Evolutionary conservation across 1,284 basidiomycete genomes (phyloP), one percentile per base, ranked within the genome.

Genomic region (Sanguinoderma infundibulare): DNA sequence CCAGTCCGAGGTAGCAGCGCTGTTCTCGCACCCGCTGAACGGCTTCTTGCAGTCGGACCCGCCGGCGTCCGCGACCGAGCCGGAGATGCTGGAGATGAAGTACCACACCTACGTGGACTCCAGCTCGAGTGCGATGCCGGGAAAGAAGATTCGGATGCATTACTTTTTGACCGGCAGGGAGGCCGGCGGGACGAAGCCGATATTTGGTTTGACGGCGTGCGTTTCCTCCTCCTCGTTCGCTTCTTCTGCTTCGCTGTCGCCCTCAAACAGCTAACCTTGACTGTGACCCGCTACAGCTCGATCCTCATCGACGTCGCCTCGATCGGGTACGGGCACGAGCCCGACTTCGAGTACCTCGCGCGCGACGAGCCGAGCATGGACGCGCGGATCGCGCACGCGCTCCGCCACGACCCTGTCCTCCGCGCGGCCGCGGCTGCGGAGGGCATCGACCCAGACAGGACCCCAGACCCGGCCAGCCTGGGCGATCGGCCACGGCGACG

Each of bases 121-220:
- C 49, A 72, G 77, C 5, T 85, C 82, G 72, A 77, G 78, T n/a
- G 78, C 79, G n/a, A 66, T 68, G 7, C 65, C 60, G 0, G 72
- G 75, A 5, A 60, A 65, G n/a, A 70, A 65, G n/a, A 70, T 86
- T 14, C 81, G 91, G 24, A 81, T 87, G 69, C 93, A 95, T 74
- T 79, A 82, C 15, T 95, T 95, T 76, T 78, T 94, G 44, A 95
- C 93, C 0, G 93, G 93, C 0, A 77, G 92, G 40, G 93, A 95
- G 73, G 85, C 83, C 5, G 87, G 87, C 17, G 92, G 92, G 0
- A 85, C 92, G 20, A 94, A 93, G 69, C 94, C 93, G 15, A 86
- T 95, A 1, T 93, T 87, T 65, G 93, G 92, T 2, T 76, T 95
- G 15, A 95, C 94, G 52, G 60, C 60, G 60, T 46, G 85, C 92